Conservation (phyloP, 2,329 filamentous ascomycete genomes). For the Trichoderma gracile region DNA sequence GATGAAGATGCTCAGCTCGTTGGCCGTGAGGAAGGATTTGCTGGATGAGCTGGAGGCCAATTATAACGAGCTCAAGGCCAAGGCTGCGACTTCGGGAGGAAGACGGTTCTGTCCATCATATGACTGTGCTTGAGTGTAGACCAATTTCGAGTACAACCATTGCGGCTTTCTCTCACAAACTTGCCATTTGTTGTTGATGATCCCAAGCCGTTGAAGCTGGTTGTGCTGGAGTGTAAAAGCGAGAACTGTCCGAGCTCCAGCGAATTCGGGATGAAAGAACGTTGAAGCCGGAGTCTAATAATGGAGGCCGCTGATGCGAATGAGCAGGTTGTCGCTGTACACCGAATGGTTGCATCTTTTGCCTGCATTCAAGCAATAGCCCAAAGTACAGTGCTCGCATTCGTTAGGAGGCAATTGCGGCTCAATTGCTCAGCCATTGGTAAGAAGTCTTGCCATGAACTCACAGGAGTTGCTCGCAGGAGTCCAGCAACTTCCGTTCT, state of each 20-base stretch:
- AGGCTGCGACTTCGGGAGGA: background rate
- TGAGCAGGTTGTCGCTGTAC: too few species aligned
- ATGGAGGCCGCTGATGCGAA: conserved; percentile 3
- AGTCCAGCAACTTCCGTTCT: too few species aligned
- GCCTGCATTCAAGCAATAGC: too few species aligned
- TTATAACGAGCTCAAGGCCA: conserved; percentile 5
- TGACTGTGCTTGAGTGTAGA: background rate
- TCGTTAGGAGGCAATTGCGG: too few species aligned
- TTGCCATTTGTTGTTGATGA: background rate
- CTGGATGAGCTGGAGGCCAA: conserved; percentile 32
- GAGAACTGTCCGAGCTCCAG: background rate
- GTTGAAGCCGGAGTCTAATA: conserved; percentile 17
- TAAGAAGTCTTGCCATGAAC: too few species aligned
- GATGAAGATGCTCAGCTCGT: conserved; percentile 32
- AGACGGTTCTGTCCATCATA: too few species aligned
- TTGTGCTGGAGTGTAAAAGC: background rate
- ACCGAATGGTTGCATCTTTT: too few species aligned
- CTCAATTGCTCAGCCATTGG: too few species aligned
- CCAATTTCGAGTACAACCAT: too few species aligned
- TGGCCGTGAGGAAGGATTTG: conserved; percentile 33
- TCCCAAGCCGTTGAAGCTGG: too few species aligned
- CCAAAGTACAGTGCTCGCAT: too few species aligned
- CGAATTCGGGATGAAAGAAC: background rate
- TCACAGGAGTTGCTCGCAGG: too few species aligned
- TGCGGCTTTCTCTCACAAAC: background rate